Conservation (phyloP, 176 grass and related monocot genomes). For the Otatea glauca region DNA sequence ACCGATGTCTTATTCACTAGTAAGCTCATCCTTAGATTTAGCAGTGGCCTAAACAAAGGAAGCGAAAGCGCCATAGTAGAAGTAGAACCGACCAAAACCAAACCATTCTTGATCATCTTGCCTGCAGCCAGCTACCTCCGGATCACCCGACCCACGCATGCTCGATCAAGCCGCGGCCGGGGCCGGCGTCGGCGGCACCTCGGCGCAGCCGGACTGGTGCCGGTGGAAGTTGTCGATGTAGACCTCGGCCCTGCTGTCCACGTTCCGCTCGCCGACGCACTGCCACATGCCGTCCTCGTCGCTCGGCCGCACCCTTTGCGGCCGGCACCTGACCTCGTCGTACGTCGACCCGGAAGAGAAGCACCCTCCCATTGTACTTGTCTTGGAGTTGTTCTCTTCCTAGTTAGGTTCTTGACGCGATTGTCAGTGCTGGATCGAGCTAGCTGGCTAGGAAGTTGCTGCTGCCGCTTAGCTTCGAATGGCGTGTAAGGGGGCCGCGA, state of each 20-base stretch:
- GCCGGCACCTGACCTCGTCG: not conserved
- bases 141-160: not conserved
- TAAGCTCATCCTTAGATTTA: not conserved
- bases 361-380: constrained; percentile 47
- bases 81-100: constrained; percentile 22
- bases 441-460: not conserved
- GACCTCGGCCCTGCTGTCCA: constrained; percentile 34
- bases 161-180: not conserved
- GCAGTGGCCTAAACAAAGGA: not conserved
- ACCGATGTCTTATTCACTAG: constrained; percentile 39
- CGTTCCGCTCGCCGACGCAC: constrained; percentile 42
- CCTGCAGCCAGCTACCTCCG: not conserved
- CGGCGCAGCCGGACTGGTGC: constrained; percentile 39
- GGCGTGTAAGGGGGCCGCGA: not conserved
- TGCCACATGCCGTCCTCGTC: constrained; percentile 53
- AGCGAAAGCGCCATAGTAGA: not conserved
- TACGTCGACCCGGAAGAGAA: constrained; percentile 29
- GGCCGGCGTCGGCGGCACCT: constrained; percentile 7
- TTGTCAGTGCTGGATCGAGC: not conserved
- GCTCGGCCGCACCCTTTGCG: constrained; percentile 40
- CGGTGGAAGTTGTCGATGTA: constrained; percentile 58
- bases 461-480: not conserved
- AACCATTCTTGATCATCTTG: not conserved
- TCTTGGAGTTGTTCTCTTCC: not conserved
- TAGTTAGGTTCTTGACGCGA: constrained; percentile 1